Conservation (phyloP, 768 basidiomycete genomes). For the Podaxis mareebaensis region DNA sequence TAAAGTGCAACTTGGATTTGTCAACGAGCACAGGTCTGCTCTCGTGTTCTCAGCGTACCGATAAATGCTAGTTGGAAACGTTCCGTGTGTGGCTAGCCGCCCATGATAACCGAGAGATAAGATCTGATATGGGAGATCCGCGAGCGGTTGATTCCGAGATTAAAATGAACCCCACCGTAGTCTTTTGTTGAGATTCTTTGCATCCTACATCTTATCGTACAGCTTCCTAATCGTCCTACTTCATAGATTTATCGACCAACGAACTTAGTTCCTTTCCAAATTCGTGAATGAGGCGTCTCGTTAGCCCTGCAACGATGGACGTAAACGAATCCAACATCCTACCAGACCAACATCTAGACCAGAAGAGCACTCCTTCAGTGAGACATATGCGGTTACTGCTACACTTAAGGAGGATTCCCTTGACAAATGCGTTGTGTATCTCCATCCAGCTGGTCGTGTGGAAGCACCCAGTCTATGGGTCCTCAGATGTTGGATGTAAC, state of each 20-base stretch:
- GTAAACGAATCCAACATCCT: neutral
- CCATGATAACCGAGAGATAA: neutral
- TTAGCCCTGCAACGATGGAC: neutral
- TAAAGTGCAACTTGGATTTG: neutral
- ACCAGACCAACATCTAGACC: neutral
- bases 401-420: neutral
- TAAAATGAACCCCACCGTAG: neutral
- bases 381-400: conserved; percentile 1
- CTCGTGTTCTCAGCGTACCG: neutral
- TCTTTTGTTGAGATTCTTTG: neutral
- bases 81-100: neutral
- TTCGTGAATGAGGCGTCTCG: neutral
- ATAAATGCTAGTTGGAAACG: neutral
- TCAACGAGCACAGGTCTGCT: neutral
- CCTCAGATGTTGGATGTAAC: too few relatives aligned
- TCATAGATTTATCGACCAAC: neutral
- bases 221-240: neutral
- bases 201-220: neutral
- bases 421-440: neutral
- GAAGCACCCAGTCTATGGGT: too few relatives aligned
- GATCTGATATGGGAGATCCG: neutral
- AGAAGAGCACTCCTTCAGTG: neutral
- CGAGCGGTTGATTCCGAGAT: neutral
- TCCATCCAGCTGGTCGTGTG: neutral
- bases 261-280: neutral